A percentile compares a stretch with the other conserved stretches of the same genome.
These are phyloP conservation scores for Cyclostephanos invisitatus DNA, from an alignment of 108 stramenopile genomes.

Conservation along the genomic window DNA sequence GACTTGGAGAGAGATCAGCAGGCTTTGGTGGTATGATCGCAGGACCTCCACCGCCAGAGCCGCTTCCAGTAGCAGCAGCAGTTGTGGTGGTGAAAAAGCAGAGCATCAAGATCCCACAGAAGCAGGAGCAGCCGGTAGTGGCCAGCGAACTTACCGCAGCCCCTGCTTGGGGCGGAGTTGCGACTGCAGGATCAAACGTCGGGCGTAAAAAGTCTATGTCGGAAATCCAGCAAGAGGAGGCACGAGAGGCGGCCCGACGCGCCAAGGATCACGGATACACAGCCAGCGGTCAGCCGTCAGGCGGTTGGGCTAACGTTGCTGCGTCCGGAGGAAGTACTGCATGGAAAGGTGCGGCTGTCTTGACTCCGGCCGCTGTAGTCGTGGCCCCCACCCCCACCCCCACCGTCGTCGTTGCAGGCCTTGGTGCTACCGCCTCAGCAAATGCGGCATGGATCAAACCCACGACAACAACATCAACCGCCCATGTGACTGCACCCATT, in stretches of 20 bases:
- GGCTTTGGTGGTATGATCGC: slow-evolving; percentile 24
- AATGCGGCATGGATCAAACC: slow-evolving; percentile 23
- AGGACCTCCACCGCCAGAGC: slow-evolving; percentile 15
- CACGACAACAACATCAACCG: slow-evolving; percentile 17
- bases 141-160: slow-evolving; percentile 38
- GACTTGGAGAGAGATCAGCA: slow-evolving; percentile 49
- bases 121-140: slow-evolving; percentile 24
- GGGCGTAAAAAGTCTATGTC: slow-evolving; percentile 76
- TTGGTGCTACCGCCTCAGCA: slow-evolving; percentile 18
- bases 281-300: slow-evolving; percentile 17
- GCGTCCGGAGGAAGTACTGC: slow-evolving; percentile 66
- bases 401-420: slow-evolving; percentile 38
- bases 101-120: slow-evolving; percentile 39
- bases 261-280: slow-evolving; percentile 56
- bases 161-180: slow-evolving; percentile 79
- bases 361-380: slow-evolving; percentile 26
- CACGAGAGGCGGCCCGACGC: slow-evolving; percentile 62
- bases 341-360: slow-evolving; percentile 55
- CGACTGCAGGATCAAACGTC: slow-evolving; percentile 7
- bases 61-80: slow-evolving; percentile 17
- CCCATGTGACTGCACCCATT: slow-evolving; percentile 33
- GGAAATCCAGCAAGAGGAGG: slow-evolving; percentile 90
- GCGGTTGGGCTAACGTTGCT: slow-evolving; percentile 87
- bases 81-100: slow-evolving; percentile 29
- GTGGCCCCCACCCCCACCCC: slow-evolving; percentile 42